These are phyloP conservation scores for Solanum chacoense DNA, from an alignment of 305 asterid genomes.

Conservation along the genomic window DNA sequence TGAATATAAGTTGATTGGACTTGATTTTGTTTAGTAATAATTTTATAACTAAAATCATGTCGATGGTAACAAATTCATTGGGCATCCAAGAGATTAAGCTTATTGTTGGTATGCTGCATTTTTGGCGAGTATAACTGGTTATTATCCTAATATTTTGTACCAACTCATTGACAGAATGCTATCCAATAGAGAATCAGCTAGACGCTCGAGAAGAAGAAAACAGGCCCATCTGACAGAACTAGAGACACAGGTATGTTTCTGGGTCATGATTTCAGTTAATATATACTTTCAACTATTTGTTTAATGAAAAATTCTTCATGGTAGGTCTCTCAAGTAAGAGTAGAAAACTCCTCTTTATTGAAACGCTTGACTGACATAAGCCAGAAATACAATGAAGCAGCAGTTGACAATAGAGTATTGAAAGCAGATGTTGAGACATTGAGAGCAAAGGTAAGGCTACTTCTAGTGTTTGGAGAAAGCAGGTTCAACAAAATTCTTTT, in stretches of 20 bases:
- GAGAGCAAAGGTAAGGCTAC: slow-evolving; percentile 51
- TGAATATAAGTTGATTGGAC: background rate
- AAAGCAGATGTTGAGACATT: slow-evolving; percentile 75
- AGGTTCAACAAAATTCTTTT: background rate
- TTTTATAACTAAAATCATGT: background rate
- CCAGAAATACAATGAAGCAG: slow-evolving; percentile 70
- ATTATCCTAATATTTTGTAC: background rate
- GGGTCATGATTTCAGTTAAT: background rate
- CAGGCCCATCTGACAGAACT: slow-evolving; percentile 80
- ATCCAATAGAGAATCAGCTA: slow-evolving; percentile 83
- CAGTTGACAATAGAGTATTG: slow-evolving; percentile 65
- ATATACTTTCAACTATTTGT: background rate
- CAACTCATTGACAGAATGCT: slow-evolving; percentile 49
- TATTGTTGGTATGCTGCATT: background rate
- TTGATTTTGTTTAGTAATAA: background rate
- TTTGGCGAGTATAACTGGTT: background rate
- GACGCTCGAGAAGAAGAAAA: slow-evolving; percentile 76
- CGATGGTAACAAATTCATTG: background rate
- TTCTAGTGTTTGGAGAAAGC: background rate
- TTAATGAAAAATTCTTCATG: background rate
- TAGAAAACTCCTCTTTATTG: slow-evolving; percentile 57
- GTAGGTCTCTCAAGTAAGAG: slow-evolving; percentile 55
- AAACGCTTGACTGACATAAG: slow-evolving; percentile 64
- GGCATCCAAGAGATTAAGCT: background rate
- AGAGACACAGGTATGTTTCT: slow-evolving; percentile 48